Evolutionary conservation across 2,329 filamentous ascomycete species (phyloP).

Genomic region (Domatiomyces globalis): DNA sequence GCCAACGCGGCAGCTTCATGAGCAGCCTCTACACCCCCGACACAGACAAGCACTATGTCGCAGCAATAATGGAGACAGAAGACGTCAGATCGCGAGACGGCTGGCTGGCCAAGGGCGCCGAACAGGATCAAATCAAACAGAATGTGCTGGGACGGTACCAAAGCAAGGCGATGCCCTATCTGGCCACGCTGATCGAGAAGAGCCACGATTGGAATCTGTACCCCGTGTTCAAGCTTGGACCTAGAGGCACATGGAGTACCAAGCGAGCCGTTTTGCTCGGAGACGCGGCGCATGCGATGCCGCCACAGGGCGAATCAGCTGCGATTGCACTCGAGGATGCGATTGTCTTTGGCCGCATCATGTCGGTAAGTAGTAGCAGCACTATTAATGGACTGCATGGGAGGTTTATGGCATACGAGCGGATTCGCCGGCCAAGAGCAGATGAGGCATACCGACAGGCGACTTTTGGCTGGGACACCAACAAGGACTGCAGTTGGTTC

Average conservation of each 20-base stretch:
- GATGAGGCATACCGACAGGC: constrained; percentile 7
- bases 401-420: constrained; percentile 4
- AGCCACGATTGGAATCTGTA: constrained; percentile 32
- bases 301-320: constrained; percentile 8
- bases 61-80: constrained; percentile 7
- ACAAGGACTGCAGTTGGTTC: constrained; percentile 10
- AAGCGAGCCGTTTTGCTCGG: constrained; percentile 32
- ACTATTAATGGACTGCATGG: not conserved
- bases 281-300: constrained; percentile 31
- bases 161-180: constrained; percentile 20
- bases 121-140: constrained; percentile 29
- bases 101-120: constrained; percentile 21
- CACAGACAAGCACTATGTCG: constrained; percentile 6
- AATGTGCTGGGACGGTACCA: constrained; percentile 30
- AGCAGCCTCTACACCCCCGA: constrained; percentile 5
- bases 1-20: constrained; percentile 7
- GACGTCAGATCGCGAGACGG: constrained; percentile 8
- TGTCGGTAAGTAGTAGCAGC: not conserved
- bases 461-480: constrained; percentile 8
- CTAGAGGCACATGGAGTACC: constrained; percentile 32
- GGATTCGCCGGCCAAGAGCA: constrained; percentile 3
- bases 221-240: constrained; percentile 30
- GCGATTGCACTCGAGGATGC: constrained; percentile 9
- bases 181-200: constrained; percentile 27
- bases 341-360: constrained; percentile 6